phyloP scores from a whole-genome alignment of 768 basidiomycete genomes.

The Hygrocybe coccinea region DNA sequence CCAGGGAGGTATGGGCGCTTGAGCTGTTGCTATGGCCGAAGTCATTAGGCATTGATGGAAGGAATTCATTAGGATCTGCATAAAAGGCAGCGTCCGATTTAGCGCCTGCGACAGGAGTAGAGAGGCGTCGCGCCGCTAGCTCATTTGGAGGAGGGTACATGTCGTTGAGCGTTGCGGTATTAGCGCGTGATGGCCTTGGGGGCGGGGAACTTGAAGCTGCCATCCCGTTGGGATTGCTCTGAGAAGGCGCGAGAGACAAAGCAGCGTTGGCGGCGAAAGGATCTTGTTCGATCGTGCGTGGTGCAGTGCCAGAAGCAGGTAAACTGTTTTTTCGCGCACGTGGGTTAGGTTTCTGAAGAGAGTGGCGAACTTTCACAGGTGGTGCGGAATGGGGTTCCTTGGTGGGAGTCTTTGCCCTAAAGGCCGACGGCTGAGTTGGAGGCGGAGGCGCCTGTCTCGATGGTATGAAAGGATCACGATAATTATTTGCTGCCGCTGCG shows the following conservation, averaged over 20 bases:
- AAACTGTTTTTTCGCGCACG: slow-evolving; percentile 50
- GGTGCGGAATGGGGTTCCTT: slow-evolving; percentile 32
- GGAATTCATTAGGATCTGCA: slow-evolving; percentile 42
- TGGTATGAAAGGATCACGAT: slow-evolving; percentile 30
- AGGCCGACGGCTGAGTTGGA: slow-evolving; percentile 35
- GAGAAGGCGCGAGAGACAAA: slow-evolving; percentile 26
- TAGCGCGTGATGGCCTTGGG: slow-evolving; percentile 76
- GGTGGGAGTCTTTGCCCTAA: slow-evolving; percentile 46
- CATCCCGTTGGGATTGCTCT: slow-evolving; percentile 31
- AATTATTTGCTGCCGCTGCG: slow-evolving; percentile 48
- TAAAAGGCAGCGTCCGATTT: slow-evolving; percentile 40
- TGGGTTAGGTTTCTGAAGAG: slow-evolving; percentile 59
- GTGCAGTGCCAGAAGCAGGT: slow-evolving; percentile 32
- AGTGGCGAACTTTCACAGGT: slow-evolving; percentile 43
- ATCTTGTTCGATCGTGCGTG: slow-evolving; percentile 47
- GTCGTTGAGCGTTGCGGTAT: slow-evolving; percentile 78
- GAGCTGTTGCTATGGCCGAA: slow-evolving; percentile 18
- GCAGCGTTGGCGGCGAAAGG: slow-evolving; percentile 48
- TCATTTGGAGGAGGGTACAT: slow-evolving; percentile 47
- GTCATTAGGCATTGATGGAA: slow-evolving; percentile 34
- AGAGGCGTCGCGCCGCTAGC: slow-evolving; percentile 47
- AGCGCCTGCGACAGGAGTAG: slow-evolving; percentile 38
- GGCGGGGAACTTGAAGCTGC: slow-evolving; percentile 51
- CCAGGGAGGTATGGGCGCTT: slow-evolving; percentile 18
- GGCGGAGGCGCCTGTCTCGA: slow-evolving; percentile 38